These are phyloP conservation scores for Durio zibethinus DNA, from an alignment of 345 rosid species.

Conservation along the genomic window DNA sequence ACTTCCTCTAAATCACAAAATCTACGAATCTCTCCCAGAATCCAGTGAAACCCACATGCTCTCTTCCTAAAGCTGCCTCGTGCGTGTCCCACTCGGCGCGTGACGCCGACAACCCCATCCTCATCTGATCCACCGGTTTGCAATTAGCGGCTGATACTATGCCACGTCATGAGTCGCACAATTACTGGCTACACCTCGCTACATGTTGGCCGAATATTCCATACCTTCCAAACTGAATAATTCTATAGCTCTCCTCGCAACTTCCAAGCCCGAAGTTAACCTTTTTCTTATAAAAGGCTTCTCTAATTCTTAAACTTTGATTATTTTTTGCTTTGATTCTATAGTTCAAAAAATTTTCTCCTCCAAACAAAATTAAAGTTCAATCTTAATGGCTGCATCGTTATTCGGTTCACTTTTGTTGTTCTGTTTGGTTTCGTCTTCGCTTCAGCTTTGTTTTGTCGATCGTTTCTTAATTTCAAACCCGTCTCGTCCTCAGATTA, in stretches of 20 bases:
- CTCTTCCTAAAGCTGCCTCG: too few species aligned
- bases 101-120: not conserved
- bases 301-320: not conserved
- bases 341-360: not conserved
- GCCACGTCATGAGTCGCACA: slow-evolving; percentile 16
- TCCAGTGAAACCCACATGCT: not conserved
- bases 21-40: not conserved
- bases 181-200: not conserved
- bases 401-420: slow-evolving; percentile 30
- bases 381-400: slow-evolving; percentile 62
- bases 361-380: not conserved
- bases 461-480: slow-evolving; percentile 23
- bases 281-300: not conserved
- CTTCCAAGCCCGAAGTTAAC: not conserved
- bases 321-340: not conserved
- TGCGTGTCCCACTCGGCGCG: too few species aligned
- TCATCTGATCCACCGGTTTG: not conserved
- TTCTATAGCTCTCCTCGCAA: not conserved
- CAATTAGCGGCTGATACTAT: not conserved
- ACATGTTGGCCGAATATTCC: slow-evolving; percentile 32
- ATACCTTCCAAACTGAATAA: slow-evolving; percentile 23
- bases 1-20: not conserved
- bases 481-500: slow-evolving; percentile 28
- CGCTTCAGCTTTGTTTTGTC: slow-evolving; percentile 26
- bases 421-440: slow-evolving; percentile 28